Percentiles rank a stretch among this genome's conserved stretches.
Conservation (phyloP, 495 filamentous ascomycete genomes). For the Parachaetomium inaequale region DNA sequence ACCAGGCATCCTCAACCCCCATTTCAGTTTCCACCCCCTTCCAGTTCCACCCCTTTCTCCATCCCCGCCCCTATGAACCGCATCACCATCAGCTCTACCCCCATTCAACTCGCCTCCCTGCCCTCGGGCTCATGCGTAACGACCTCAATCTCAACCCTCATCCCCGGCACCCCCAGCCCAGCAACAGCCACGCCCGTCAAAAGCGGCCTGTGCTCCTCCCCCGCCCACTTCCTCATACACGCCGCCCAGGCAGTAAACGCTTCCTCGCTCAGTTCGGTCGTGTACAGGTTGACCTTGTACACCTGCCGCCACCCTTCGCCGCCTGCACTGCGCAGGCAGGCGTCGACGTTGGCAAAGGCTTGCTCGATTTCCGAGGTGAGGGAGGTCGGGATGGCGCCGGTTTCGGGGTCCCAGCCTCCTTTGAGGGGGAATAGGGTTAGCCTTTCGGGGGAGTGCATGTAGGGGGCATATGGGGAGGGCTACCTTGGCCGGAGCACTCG, state of each 20-base stretch:
- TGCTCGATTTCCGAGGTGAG: conserved; percentile 17
- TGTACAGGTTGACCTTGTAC: conserved; percentile 14
- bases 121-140: neutral
- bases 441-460: neutral
- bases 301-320: conserved; percentile 20
- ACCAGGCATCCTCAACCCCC: no score
- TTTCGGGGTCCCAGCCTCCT: conserved; percentile 22
- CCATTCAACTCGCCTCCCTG: neutral
- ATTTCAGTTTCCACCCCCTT: no score
- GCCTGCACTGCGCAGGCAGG: conserved; percentile 13
- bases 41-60: no score
- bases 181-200: conserved; percentile 18
- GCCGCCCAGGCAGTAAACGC: conserved; percentile 4
- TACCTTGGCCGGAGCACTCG: conserved; percentile 16
- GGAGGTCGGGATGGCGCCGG: conserved; percentile 6
- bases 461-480: neutral
- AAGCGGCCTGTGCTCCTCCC: conserved; percentile 19
- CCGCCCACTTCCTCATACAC: conserved; percentile 14
- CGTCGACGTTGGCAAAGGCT: conserved; percentile 20
- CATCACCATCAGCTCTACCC: neutral
- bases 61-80: no score
- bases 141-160: conserved; percentile 23
- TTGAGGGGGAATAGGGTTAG: neutral
- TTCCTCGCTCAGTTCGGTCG: conserved; percentile 12
- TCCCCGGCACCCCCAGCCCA: conserved; percentile 16